Base-by-base conservation (phyloP, 495 filamentous ascomycete species). In the Hyaloscypha hepaticicola region DNA sequence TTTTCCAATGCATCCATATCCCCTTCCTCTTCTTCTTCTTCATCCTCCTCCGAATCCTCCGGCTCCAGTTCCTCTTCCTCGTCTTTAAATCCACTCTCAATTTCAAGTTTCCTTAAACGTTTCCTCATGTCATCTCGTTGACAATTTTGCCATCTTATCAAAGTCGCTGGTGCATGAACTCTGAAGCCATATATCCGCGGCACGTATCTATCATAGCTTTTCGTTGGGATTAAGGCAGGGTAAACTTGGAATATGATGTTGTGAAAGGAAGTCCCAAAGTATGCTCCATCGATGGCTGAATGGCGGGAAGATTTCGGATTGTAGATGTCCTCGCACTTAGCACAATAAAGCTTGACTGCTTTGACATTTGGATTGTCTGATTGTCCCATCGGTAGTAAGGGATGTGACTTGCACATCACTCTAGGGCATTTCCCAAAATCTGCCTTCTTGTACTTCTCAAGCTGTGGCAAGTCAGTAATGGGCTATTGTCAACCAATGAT, bases 201-300 rank as follows among this genome's bases (percentile, higher is more conserved):
- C 57, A 92, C 85, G 74, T 97, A 97, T 53, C 94, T 84, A 61
- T 92, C 88, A 61, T 85, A 80, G 74, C 83, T 90, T 84, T 98
- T 98, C 67, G 85, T 80, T 5, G 95, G 94, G 48, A 95, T 84
- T 50, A 98, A 77, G 2, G 90, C 87, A 1, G 96, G 95, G 71
- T 97, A 98, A 31, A 98, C 95, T 77, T 99, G 95, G 82, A 98
- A 98, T 59, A 99, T 85, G 76, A 99, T 97, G 74, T 96, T 97
- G 82, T 96, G 94, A 82, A 99, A 99, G 6, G 90, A 94, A 48
- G 95, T 91, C 60, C 96, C 95, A 61, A 98, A 99, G 81, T 98
- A 99, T 61, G 95, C 95, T 60, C 95, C 95, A 75, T 99, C 95
- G 74, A 99, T 97, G 55, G 87, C 83, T 50, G 91, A 90, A 75